Evolutionary conservation across 83 land plant species (phyloP), one percentile per base, ranked within the genome.

Genomic region (Picea mariana): DNA sequence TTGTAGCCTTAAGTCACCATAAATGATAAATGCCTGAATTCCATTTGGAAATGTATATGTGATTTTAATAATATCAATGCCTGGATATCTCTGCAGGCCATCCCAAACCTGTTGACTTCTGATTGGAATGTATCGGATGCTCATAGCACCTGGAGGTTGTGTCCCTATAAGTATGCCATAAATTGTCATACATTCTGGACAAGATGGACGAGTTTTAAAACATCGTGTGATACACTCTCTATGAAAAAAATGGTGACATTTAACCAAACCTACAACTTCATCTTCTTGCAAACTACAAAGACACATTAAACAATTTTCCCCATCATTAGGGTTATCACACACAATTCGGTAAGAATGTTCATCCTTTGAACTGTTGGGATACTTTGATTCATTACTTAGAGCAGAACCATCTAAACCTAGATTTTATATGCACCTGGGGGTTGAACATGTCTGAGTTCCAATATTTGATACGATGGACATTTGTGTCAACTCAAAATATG

Each of bases 251-350:
- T 86, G 88, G n/a, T 80, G 81, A 72, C 88, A 86, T 71, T 79
- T 83, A 0, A 80, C 58, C 63, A 86, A 63, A 23, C 59, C 55
- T 42, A 86, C 88, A 7, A 64, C 82, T 31, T 65, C 85, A 38
- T 42, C 76, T 63, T 83, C 83, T 38, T 75, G 47, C 47, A 86
- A 76, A 27, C 79, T 63, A 40, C 81, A 71, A 31, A 83, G 67
- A 79, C 88, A 86, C 1, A 86, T 73, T 34, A 86, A 52, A 52
- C 86, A 86, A n/a, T 86, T 87, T 79, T 84, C 86, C 26, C 80
- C 82, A 9, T 62, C 84, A 17, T 76, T 62, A 0, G 66, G 77
- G 20, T 83, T 87, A 40, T 62, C 77, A 72, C 64, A 80, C 1
- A 61, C 78, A 44, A 84, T 67, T 52, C 80, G 27, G 67, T 83